Evolutionary conservation across 768 basidiomycete genomes (phyloP), one percentile per base, ranked within the genome.

Genomic region (Boletus eberwhitei): DNA sequence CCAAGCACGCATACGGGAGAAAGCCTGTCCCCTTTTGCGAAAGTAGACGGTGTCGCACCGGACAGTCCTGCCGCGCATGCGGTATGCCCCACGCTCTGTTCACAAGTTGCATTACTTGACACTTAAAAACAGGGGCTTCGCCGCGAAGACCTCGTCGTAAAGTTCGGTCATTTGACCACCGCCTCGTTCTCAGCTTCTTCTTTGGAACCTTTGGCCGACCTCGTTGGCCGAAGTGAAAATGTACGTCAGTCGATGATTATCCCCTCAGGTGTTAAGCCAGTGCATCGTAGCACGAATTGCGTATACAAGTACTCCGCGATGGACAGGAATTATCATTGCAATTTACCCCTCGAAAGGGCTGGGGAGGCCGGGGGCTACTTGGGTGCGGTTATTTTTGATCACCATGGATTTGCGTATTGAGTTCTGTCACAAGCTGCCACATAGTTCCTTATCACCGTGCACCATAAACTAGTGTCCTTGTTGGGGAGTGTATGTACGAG

Each of bases 321-420:
- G 77, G 69, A 4, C 68, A 80, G 58, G 67, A 62, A 8, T 60
- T 82, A 14, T 74, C 73, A 19, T 63, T 92, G 53, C 78, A 70
- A n/a, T 73, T 93, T 40, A 85, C 75, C 4, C 91, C 92, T 7
- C 71, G 82, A 47, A 81, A 77, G 53, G 86, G 86, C 8, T 97
- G 93, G 93, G 92, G 91, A 57, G 93, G 93, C 11, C 77, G 90
- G 54, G 93, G 93, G 9, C 76, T 87, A 68, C 74, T 97, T 40
- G 93, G 93, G 87, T 91, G 58, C 62, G 84, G 38, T 31, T 17
- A 21, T 41, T n/a, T 42, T 46, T 52, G 22, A 34, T 38, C 40
- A 21, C 40, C 8, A 3, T 44, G 43, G 37, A 36, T 45, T 51
- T 11, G 32, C 34, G 45, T 55, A 59, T 54, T 41, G 32, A 54